Percentiles rank a stretch among this genome's conserved stretches.
These are phyloP conservation scores for Phytophthora europaea DNA, from an alignment of 352 stramenopile genomes.

Conservation along the genomic window DNA sequence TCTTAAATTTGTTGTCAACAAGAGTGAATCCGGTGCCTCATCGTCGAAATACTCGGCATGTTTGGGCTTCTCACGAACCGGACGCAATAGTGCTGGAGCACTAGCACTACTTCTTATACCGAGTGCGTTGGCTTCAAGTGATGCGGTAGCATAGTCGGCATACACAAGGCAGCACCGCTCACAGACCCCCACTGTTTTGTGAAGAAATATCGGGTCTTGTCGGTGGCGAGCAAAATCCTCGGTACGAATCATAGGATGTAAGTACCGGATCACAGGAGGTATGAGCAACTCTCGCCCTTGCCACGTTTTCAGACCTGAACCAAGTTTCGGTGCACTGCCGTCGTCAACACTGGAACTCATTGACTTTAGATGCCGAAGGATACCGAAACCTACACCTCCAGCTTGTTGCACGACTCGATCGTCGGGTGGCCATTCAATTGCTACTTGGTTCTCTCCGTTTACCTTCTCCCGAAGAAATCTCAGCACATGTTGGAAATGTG, in stretches of 20 bases:
- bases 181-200: conserved; percentile 93
- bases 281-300: conserved; percentile 76
- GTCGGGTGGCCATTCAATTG: conserved; percentile 93
- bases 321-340: conserved; percentile 5
- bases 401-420: conserved; percentile 88
- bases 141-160: conserved; percentile 84
- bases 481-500: conserved; percentile 94
- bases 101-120: conserved; percentile 44
- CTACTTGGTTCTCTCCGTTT: conserved; percentile 53
- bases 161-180: conserved; percentile 96
- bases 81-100: conserved; percentile 74
- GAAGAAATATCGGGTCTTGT: conserved; percentile 95
- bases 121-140: conserved; percentile 80
- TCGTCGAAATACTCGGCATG: conserved; percentile 43
- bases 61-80: conserved; percentile 62
- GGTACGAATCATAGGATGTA: conserved; percentile 89
- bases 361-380: conserved; percentile 46
- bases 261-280: conserved; percentile 92
- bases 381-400: conserved; percentile 95
- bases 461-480: conserved; percentile 60
- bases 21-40: conserved; percentile 51
- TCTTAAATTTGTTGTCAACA: conserved; percentile 13
- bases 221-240: conserved; percentile 92
- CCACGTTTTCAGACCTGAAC: conserved; percentile 19
- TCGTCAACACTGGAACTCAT: conserved; percentile 24